Base-by-base conservation (phyloP, 805 yeast species). In the Lachancea kluyveri region DNA sequence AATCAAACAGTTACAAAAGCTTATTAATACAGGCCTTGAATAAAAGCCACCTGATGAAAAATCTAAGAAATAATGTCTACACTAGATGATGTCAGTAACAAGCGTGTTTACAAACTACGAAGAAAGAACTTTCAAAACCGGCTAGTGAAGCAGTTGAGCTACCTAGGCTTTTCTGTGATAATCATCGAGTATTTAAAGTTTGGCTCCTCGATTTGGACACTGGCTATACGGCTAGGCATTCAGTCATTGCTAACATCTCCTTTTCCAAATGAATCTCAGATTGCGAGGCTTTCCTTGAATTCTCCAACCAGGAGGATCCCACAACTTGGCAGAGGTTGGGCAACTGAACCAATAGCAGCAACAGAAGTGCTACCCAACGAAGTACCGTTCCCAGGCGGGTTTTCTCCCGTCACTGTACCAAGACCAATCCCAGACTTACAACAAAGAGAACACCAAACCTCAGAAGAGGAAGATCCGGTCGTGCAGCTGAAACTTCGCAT, bases 231-330 rank as follows among this genome's bases (percentile, higher is more conserved):
- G 41, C 37, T 57, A 8, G 38, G 54, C 4, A 50, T 62, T 1
- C 73, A 69, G 27, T 50, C 63, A 5, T 43, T 66, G 11, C 32
- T 68, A 17, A 37, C 63, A 1, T 54, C 59, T 15, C 71, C 74
- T 1, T 70, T 68, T 32, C 66, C 68, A 0, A 31, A 51, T n/a
- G 50, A 53, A 13, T n/a, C 27, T 4, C 52, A 45, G 14, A 27
- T 57, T 12, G 46, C 43, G 16, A 37, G 51, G 19, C 19, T 33
- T 6, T 16, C 36, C 6, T 9, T 33, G 14, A n/a, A 21, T 6
- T 19, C 26, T 8, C 31, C 22, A 5, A 26, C 17, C 24, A 17
- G 36, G 10, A 9, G 15, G 4, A 17, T 27, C 5, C 36, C 31
- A 17, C 28, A 27, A 6, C 6, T 19, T 4, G 7, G 30, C 10